Base-by-base conservation (phyloP, 129 eudicot genomes). In the Tanacetum coccineum region DNA sequence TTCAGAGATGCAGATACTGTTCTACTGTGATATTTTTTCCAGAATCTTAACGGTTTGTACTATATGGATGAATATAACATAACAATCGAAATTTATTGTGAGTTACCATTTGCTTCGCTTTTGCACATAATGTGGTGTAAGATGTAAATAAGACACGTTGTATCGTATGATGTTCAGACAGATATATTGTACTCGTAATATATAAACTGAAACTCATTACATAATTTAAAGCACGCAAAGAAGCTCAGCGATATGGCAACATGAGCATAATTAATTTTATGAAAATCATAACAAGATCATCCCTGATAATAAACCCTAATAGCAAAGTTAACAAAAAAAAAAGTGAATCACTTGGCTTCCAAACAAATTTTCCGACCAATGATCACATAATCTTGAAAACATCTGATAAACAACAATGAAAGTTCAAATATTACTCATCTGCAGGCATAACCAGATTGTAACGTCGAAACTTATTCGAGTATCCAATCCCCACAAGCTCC, bases 401-500 rank as follows among this genome's bases (percentile, higher is more conserved):
- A 42, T 68, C 47, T 17, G 48, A 66, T 15, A 60, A 51, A 61
- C 47, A 19, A 65, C 22, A 61, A 50, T 25, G 7, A 7, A 61
- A 68, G 9, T 75, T 62, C 59, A 40, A 17, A 44, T 28, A 61
- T 60, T 45, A 76, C 80, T 68, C 66, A 39, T 45, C 75, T 26
- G 70, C 60, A 58, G 82, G 84, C 50, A 80, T 18, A 30, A 15
- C 57, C 73, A 83, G 60, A 61, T 73, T 76, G 62, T 64, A 79
- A 13, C 39, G 39, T 13, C 63, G 28, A 59, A 66, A 72, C 40
- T 39, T 59, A 76, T 76, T 78, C 18, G 83, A 83, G 14, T 55
- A 76, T 32, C 69, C 90, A 46, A 87, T 64, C 67, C 46, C 75
- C 60, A 83, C 78, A 13, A 87, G 84, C 63, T 80, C 59, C 66